phyloP scores from a whole-genome alignment of 148 eudicot genomes.

The Cornus controversa region DNA sequence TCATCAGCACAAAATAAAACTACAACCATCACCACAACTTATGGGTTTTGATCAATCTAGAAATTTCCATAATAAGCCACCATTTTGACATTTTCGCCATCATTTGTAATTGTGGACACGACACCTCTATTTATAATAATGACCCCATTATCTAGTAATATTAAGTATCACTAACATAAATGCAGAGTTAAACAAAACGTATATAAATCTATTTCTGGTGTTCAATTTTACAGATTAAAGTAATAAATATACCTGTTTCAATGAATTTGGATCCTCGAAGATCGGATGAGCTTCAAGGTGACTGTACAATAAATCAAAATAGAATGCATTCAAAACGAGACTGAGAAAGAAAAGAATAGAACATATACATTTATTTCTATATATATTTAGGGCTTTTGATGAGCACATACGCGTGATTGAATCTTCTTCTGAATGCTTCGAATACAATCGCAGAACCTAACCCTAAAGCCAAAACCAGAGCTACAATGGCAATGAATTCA shows the following conservation, averaged over 20 bases:
- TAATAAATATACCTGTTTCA: conserved; percentile 45
- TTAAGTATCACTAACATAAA: too few relatives aligned
- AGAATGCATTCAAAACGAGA: background rate
- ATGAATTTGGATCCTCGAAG: conserved; percentile 89
- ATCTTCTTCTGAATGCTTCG: conserved; percentile 64
- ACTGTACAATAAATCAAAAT: conserved; percentile 22
- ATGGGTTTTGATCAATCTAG: too few relatives aligned
- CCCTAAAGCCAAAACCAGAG: conserved; percentile 35
- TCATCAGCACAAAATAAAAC: too few relatives aligned
- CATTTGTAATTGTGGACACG: too few relatives aligned
- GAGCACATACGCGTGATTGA: conserved; percentile 52
- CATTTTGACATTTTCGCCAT: too few relatives aligned
- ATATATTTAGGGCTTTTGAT: conserved; percentile 5
- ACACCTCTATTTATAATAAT: too few relatives aligned
- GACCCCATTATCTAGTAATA: too few relatives aligned
- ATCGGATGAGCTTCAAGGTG: conserved; percentile 64
- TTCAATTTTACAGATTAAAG: background rate
- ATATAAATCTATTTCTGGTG: too few relatives aligned
- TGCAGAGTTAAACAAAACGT: too few relatives aligned
- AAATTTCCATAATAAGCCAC: too few relatives aligned
- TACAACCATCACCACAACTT: too few relatives aligned
- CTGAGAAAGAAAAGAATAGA: background rate
- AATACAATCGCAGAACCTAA: conserved; percentile 44
- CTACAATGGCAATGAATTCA: conserved; percentile 37
- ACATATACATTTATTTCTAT: too few relatives aligned